Evolutionary conservation across 495 filamentous ascomycete genomes (phyloP), one percentile per base, ranked within the genome.

Genomic region (Hyaloscypha bicolor): DNA sequence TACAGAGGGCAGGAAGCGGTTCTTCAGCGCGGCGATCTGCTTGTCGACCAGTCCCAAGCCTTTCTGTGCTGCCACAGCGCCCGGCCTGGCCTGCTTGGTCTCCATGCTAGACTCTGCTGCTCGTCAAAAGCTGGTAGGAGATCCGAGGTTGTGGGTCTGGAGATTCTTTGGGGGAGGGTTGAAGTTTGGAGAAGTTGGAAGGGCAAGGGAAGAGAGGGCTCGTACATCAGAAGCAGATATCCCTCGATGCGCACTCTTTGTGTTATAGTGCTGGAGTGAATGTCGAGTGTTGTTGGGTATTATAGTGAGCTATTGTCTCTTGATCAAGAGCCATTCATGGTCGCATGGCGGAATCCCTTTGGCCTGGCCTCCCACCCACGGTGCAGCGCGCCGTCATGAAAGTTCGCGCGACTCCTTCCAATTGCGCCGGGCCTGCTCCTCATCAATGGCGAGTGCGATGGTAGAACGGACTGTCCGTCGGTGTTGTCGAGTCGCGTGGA

Each of bases 1-100:
- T 73, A 73, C 71, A 42, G 57, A 45, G 21, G 71, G 71, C 3
- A 73, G 71, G n/a, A 63, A 32, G 11, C 59, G 51, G 35, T 71
- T 60, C 19, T 59, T 63, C 35, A 71, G 55, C 19, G 22, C 12
- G n/a, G 30, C 48, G 25, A 73, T 73, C 39, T 67, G 60, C 57
- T 59, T 60, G 52, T 73, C 63, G 30, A 55, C 52, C 12, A 31
- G 51, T 12, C 33, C 65, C 35, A 73, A 22, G 22, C 31, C 61
- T 29, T 31, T 45, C 1, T 45, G 31, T 59, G 42, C 22, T 31
- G 53, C 55, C 5, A 57, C 30, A 37, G 58, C 39, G 21, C 51
- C 51, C 19, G 67, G 35, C n/a, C 60, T 61, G 56, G 45, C 55
- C 63, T 64, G 57, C 68, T 70, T 70, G 58, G 9, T 32, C 60